Evolutionary conservation across 768 basidiomycete genomes (phyloP), one percentile per base, ranked within the genome.

Genomic region (Tulasnella sp.): DNA sequence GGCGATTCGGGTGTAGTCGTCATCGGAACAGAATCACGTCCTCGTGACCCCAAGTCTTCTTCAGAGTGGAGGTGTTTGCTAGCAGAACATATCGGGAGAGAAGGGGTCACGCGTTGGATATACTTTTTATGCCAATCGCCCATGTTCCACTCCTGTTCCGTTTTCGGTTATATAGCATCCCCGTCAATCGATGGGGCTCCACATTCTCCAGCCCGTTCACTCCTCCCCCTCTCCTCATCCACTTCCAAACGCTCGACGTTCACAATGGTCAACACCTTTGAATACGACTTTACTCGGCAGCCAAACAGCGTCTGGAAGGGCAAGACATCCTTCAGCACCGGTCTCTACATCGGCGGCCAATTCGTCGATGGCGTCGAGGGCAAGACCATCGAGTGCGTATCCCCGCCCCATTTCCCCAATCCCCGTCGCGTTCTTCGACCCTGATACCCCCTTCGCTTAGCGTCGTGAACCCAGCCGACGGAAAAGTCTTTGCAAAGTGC

Each of bases 261-360:
- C 35, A 39, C 37, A 16, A 77, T 77, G 76, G 74, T 71, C 23
- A n/a, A 51, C 37, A 78, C 70, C 13, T 79, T 79, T 57, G 57
- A 79, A 35, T 79, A 79, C 67, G 75, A 79, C 77, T 79, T 79
- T 78, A 26, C 55, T 23, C 35, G 23, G 5, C 73, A 79, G 23
- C 51, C 6, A 51, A 51, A 51, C n/a, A 51, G 51, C 51, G 29
- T 7, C n/a, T 80, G 80, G 67, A 29, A 72, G 42, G 78, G 78
- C 7, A 79, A 79, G 39, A 16, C 79, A 5, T 72, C 70, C 71
- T 78, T 92, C 79, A 85, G 86, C 81, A 91, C 92, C 3, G 91
- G 92, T 40, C 81, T 93, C 77, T 94, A 90, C 86, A 92, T 95
- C 82, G 86, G 89, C 81, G 90, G 90, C 80, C 82, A 92, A 83